These are phyloP conservation scores for Pestalotiopsis sp. DNA, from an alignment of 2,329 filamentous ascomycete genomes.

Conservation along the genomic window DNA sequence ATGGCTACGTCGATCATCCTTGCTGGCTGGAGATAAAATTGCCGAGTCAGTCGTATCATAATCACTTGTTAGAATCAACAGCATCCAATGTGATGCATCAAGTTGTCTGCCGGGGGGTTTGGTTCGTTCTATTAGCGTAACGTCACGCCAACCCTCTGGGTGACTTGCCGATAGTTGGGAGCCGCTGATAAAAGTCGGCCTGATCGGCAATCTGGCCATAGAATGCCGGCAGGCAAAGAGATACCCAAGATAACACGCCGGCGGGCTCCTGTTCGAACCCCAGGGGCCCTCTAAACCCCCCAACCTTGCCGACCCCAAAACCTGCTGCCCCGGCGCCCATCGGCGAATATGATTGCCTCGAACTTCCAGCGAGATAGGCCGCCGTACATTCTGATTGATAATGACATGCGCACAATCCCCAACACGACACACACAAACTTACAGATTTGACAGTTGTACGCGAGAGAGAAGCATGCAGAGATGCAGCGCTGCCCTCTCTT, in stretches of 20 bases:
- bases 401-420: neutral
- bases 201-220: neutral
- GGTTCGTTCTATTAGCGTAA: neutral
- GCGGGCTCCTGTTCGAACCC: no score
- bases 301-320: neutral
- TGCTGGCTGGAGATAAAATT: neutral
- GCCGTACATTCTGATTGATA: neutral
- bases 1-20: neutral
- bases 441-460: neutral
- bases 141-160: neutral
- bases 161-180: neutral
- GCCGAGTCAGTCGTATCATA: neutral
- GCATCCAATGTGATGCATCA: neutral
- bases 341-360: neutral
- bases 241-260: neutral
- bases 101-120: neutral
- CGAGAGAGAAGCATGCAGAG: neutral
- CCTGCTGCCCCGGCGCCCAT: neutral
- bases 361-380: neutral
- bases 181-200: neutral
- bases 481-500: neutral
- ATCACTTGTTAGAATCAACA: neutral
- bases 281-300: neutral
- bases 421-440: neutral
- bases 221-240: neutral